Base-by-base conservation (phyloP, 2,329 filamentous ascomycete species). In the Colletotrichum falcatum region DNA sequence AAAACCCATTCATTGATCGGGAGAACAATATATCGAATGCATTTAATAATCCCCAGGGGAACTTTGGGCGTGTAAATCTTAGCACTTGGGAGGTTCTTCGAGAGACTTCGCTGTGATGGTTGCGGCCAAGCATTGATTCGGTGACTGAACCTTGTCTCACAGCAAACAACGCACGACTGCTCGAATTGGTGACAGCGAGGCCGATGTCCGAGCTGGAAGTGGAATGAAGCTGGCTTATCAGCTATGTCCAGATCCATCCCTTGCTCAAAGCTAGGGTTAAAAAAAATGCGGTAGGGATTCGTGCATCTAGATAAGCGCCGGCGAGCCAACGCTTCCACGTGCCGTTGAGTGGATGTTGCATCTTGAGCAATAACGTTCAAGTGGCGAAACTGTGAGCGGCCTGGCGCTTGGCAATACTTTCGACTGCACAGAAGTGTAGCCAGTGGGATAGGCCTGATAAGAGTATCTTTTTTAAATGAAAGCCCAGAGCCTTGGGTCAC, bases 401-500 rank as follows among this genome's bases (percentile, higher is more conserved):
- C 11, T 14, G 12, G 28, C 20, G 7, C n/a, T 7, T 26, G 42
- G n/a, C 9, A 26, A 2, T 1, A 5, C 3, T 16, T 23, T 26
- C 7, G n/a, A 3, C 20, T 5, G 33, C 55, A 20, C 20, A n/a
- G 16, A 64, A 51, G 23, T 8, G 5, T 5, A 23, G 23, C 30
- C 16, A 42, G 0, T 26, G 4, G 2, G 26, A 44, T 12, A 6
- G 9, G 33, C 44, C 26, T 49, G 61, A 66, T 44, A 12, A 42
- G n/a, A 42, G 6, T 39, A 37, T 2, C 5, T 11, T 9, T 8
- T 11, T 66, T 61, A 48, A 23, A 70, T 56, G 55, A 66, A 61
- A 56, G 62, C 63, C 64, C 58, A 70, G 64, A 67, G 35, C 2
- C 58, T 67, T 70, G 67, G 67, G 67, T 67, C 51, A 20, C 64